Percentiles rank a stretch among this genome's conserved stretches.
Evolutionary conservation across 768 basidiomycete species (phyloP).

Genomic region (Galerina sulciceps): DNA sequence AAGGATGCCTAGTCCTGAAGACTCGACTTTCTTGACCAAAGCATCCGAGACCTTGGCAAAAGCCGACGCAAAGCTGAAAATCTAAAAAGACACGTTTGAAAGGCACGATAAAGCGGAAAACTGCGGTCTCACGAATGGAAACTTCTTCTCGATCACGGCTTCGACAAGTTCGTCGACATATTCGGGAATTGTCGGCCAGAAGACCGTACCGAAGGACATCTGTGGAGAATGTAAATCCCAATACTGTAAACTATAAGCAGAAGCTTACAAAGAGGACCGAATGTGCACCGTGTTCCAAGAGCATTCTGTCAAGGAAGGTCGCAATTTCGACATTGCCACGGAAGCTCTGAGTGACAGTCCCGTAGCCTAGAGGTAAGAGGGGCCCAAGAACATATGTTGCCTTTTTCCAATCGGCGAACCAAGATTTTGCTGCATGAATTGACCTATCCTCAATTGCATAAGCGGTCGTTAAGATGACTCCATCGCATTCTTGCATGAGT

Average conservation of each 20-base stretch:
- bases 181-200: slow-evolving; percentile 1
- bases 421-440: neutral
- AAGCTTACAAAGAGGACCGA: slow-evolving; percentile 2
- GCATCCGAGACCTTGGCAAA: slow-evolving; percentile 4
- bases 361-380: slow-evolving; percentile 1
- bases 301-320: neutral
- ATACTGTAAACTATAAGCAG: neutral
- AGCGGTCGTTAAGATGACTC: neutral
- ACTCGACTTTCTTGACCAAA: neutral
- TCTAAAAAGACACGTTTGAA: neutral
- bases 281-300: neutral
- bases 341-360: neutral
- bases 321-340: neutral
- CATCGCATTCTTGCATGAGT: slow-evolving; percentile 5
- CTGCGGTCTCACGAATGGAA: neutral
- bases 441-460: neutral
- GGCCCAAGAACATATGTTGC: neutral
- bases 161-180: slow-evolving; percentile 4
- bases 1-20: slow-evolving; percentile 2
- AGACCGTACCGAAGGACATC: slow-evolving; percentile 6
- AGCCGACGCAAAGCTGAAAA: slow-evolving; percentile 8
- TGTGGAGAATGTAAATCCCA: neutral
- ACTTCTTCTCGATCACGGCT: neutral
- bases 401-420: neutral
- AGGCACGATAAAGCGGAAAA: neutral